Conservation (phyloP, 2,329 filamentous ascomycete genomes). For the Alternaria tenuissima region DNA sequence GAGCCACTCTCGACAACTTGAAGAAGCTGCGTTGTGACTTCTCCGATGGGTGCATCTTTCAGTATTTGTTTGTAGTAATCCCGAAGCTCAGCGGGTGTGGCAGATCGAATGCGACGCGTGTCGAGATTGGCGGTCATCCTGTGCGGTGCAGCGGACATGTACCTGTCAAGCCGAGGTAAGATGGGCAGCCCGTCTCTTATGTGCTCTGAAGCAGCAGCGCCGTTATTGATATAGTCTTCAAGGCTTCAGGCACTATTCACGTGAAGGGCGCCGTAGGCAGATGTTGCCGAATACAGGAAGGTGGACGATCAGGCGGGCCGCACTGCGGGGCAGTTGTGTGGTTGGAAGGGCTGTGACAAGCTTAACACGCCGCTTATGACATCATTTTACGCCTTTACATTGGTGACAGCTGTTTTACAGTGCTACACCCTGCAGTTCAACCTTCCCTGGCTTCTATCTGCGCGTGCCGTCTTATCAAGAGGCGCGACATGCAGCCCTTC, state of each 20-base stretch:
- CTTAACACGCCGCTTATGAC: neutral
- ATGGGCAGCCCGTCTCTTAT: neutral
- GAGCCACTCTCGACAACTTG: slow-evolving; percentile 25
- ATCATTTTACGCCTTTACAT: neutral
- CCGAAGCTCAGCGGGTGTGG: slow-evolving; percentile 8
- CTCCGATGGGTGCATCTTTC: neutral
- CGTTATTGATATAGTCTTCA: neutral
- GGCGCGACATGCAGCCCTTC: too few relatives aligned
- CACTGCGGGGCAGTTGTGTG: neutral
- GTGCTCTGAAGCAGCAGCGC: neutral
- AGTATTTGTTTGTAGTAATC: slow-evolving; percentile 16
- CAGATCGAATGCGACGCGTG: slow-evolving; percentile 15
- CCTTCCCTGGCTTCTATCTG: too few relatives aligned
- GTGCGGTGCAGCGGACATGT: neutral
- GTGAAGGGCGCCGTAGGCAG: neutral
- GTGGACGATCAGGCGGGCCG: slow-evolving; percentile 5
- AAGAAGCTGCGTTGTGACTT: slow-evolving; percentile 16
- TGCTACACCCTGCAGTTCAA: neutral
- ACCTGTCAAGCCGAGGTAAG: neutral
- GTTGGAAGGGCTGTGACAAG: neutral
- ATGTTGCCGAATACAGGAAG: neutral
- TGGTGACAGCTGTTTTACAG: neutral
- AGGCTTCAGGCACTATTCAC: neutral
- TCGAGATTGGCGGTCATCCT: slow-evolving; percentile 9
- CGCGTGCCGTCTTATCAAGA: too few relatives aligned